Base-by-base conservation (phyloP, 768 basidiomycete genomes). In the Mycena capillaripes region DNA sequence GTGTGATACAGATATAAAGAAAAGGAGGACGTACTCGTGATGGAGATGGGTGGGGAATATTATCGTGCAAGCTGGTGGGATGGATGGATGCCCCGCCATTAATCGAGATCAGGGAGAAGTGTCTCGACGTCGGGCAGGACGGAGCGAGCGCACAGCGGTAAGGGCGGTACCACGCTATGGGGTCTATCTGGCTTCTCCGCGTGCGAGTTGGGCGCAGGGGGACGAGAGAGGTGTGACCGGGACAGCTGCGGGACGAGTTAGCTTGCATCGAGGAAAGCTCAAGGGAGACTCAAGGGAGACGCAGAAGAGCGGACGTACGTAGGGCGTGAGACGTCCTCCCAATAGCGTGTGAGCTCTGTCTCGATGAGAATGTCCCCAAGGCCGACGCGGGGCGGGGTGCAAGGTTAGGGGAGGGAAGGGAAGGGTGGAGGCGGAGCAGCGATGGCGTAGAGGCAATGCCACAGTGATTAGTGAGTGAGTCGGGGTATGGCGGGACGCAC, bases 71-170 rank as follows among this genome's bases (percentile, higher is more conserved):
- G 46, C 42, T 42, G 42, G 34, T 36, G 34, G 34, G 42, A 17
- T 52, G 50, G 50, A 52, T 52, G 50, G 50, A 52, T 16, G 25
- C 16, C 29, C 53, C 30, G 29, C 53, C 53, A 14, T 29, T 21
- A 21, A 55, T 55, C 53, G 30, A 55, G 30, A 55, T 55, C 53
- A 21, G 29, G 29, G 53, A 55, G 53, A 55, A 32, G 53, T 29
- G 53, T 55, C 53, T 55, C 53, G 53, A 55, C 53, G 53, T 55
- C 53, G 30, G 16, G 53, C 53, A 55, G 53, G 53, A 55, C 16
- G 53, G 53, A 55, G 53, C 53, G 53, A 55, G 30, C 16, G 53
- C 53, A 16, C 29, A 55, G 53, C 53, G 53, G 53, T 55, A 55
- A 14, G 53, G 53, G 53, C 4, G 42, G 42, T 42, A 42, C 42